Conservation (phyloP, 495 filamentous ascomycete species). For the Penicillium angulare region DNA sequence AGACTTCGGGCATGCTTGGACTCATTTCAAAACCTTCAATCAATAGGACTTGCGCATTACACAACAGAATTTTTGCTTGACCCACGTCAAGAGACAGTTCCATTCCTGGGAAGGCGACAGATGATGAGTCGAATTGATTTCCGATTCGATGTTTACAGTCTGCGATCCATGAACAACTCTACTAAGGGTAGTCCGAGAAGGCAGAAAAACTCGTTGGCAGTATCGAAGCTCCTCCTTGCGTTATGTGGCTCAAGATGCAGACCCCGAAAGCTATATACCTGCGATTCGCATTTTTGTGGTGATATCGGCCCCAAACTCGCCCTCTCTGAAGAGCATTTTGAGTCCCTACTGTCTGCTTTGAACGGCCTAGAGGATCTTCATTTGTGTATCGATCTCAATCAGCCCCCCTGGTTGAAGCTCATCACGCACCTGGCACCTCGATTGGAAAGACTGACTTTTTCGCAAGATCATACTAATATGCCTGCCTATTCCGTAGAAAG, state of each 20-base stretch:
- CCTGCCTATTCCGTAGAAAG: neutral
- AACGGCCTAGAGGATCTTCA: conserved; percentile 1
- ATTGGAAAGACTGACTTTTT: neutral
- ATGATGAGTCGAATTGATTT: neutral
- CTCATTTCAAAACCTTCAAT: neutral
- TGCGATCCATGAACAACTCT: neutral
- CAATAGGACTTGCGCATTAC: neutral
- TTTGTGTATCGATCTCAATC: neutral
- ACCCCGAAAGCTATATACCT: neutral
- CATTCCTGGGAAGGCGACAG: neutral
- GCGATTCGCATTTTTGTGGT: conserved; percentile 3
- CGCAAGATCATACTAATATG: neutral
- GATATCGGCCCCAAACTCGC: neutral
- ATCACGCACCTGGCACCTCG: neutral
- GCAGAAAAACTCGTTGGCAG: conserved; percentile 1
- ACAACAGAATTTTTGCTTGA: neutral
- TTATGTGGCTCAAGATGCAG: neutral
- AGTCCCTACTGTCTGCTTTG: neutral
- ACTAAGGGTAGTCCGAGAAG: too few relatives aligned
- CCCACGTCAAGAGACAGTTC: neutral
- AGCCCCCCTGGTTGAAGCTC: neutral
- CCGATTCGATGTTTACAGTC: neutral
- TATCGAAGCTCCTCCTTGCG: neutral
- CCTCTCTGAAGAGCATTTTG: conserved; percentile 3
- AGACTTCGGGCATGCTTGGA: neutral